Base-by-base conservation (phyloP, 179 eudicot genomes). In the Nepenthes alata region DNA sequence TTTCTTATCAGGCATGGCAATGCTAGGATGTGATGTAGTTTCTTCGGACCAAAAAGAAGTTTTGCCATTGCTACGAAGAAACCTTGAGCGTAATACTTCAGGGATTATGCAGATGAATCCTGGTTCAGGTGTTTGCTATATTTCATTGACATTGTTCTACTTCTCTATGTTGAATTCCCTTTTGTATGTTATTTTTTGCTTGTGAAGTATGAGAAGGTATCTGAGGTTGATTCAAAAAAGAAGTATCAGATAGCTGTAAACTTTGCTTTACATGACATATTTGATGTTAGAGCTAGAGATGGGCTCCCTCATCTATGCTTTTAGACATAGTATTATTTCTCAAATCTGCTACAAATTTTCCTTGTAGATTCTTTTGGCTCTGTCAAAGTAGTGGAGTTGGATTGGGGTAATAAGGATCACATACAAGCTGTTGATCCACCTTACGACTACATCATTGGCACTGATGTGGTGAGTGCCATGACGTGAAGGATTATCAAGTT, bases 21-120 rank as follows among this genome's bases (percentile, higher is more conserved):
- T 91, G 78, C 78, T 91, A 50, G 97, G 97, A 61, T 91, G 95
- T 65, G 85, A 85, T 65, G 97, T 91, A 53, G 73, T 91, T 67
- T 75, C 93, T 50, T 88, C 88, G 25, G 97, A 91, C 71, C 97
- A 91, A 70, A 78, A 81, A 64, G 94, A 91, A 85, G 97, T 91
- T 65, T 65, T 91, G 56, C 87, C 95, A 5, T 75, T 91, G 82
- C 82, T 91, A 52, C 85, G 78, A 74, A 72, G 97, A 70, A 90
- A 91, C 77, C 81, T 76, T 47, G 90, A 88, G 3, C 97, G 95
- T 53, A 91, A 91, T 73, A 68, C 75, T 66, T 83, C 97, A 54
- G 72, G 85, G 59, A 84, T 91, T 61, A 62, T 75, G 76, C 97
- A 91, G 72, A 73, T 65, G 71, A 76, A 76, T 76, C 69, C 79